phyloP scores from a whole-genome alignment of 2,329 filamentous ascomycete genomes.

The Colletotrichum echinochloae region DNA sequence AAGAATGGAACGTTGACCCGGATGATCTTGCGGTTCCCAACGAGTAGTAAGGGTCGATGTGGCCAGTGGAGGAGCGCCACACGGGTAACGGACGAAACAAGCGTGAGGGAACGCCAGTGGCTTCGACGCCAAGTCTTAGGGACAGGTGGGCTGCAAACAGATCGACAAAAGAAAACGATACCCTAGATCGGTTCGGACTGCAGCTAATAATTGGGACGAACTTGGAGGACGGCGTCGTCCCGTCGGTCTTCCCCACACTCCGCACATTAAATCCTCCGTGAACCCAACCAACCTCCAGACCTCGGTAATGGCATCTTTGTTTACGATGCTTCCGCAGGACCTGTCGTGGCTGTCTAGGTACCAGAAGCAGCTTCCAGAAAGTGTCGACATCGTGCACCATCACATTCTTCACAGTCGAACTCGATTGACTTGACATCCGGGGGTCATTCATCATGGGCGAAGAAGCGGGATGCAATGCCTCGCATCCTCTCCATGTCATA shows the following conservation, averaged over 20 bases:
- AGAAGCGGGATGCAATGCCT: not conserved
- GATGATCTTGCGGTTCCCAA: conserved; percentile 45
- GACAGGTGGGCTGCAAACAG: not conserved
- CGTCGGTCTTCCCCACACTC: conserved; percentile 39
- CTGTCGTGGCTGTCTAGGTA: not conserved
- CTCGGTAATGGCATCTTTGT: conserved; percentile 3
- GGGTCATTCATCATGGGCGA: conserved; percentile 2
- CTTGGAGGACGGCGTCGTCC: conserved; percentile 29
- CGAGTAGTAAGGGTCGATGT: not conserved
- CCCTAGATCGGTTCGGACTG: conserved; percentile 33
- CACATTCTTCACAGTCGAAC: not conserved
- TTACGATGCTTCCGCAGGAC: not conserved
- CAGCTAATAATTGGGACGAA: conserved; percentile 31
- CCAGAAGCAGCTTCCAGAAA: not conserved
- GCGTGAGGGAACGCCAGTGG: not conserved
- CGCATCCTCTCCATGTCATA: conserved; percentile 27
- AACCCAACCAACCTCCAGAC: conserved; percentile 7
- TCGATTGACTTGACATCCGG: not conserved
- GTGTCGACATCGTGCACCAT: not conserved
- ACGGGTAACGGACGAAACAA: not conserved
- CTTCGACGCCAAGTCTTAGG: conserved; percentile 16
- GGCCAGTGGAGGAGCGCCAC: not conserved
- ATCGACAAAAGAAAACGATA: conserved; percentile 37
- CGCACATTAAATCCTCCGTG: conserved; percentile 29
- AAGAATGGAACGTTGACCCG: conserved; percentile 63